Evolutionary conservation across 1,284 basidiomycete species (phyloP).

Genomic region (Cutaneotrichosporon curvatum): DNA sequence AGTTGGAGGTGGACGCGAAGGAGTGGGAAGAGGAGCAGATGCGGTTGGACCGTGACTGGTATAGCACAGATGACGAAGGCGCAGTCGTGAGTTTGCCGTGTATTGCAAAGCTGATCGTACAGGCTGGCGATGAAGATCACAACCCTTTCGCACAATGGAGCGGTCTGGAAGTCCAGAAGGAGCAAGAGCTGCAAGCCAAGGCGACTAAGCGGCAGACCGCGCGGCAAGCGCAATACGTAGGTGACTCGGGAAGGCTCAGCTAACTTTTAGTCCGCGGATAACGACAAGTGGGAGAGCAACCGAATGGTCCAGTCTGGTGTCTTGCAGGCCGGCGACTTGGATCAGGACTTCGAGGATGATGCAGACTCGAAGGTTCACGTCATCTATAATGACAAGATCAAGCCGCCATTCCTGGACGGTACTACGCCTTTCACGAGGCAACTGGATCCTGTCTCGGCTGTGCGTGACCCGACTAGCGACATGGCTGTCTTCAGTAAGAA

Average conservation of each 20-base stretch:
- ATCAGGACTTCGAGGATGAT: slow-evolving; percentile 85
- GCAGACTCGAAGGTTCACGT: slow-evolving; percentile 93
- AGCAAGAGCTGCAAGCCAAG: slow-evolving; percentile 71
- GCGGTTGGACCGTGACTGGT: slow-evolving; percentile 86
- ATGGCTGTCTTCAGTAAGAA: slow-evolving; percentile 95
- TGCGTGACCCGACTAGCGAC: slow-evolving; percentile 87
- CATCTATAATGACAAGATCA: slow-evolving; percentile 83
- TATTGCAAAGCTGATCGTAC: slow-evolving; percentile 5
- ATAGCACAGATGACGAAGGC: slow-evolving; percentile 79
- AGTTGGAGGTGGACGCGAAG: slow-evolving; percentile 49
- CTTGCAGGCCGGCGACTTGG: slow-evolving; percentile 73
- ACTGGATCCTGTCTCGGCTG: slow-evolving; percentile 93
- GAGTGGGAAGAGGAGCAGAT: slow-evolving; percentile 96
- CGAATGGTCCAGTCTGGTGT: slow-evolving; percentile 94
- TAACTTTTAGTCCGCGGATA: slow-evolving; percentile 74
- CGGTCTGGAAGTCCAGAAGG: slow-evolving; percentile 62
- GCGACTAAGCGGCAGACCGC: slow-evolving; percentile 82
- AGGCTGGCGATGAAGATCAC: slow-evolving; percentile 74
- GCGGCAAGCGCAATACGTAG: slow-evolving; percentile 83
- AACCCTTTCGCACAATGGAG: slow-evolving; percentile 91
- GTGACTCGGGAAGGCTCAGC: slow-evolving; percentile 31
- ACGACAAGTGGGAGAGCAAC: slow-evolving; percentile 97
- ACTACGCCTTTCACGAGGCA: slow-evolving; percentile 94
- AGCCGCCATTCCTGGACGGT: slow-evolving; percentile 96
- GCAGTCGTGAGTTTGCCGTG: slow-evolving; percentile 52